Conservation (phyloP, 2,329 filamentous ascomycete species). For the Chaetomiaceae sp. region DNA sequence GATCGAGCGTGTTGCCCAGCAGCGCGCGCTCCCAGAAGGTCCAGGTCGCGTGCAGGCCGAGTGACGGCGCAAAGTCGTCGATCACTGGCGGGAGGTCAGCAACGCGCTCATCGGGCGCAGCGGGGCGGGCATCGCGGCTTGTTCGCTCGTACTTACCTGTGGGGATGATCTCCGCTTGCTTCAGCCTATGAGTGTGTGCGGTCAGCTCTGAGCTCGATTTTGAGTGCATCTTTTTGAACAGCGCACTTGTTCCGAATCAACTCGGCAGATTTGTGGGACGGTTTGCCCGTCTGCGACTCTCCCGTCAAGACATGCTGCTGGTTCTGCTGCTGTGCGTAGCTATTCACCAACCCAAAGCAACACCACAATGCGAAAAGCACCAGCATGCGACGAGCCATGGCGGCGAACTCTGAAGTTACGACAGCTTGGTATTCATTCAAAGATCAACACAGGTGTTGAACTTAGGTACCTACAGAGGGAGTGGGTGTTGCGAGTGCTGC, state of each 20-base stretch:
- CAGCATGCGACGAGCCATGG: background rate
- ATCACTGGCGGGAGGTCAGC: slow-evolving; percentile 50
- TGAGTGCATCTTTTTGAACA: background rate
- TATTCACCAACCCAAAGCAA: background rate
- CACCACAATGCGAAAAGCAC: background rate
- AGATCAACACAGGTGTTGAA: no score
- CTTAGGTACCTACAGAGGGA: no score
- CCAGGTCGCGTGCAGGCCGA: slow-evolving; percentile 45
- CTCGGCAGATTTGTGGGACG: background rate
- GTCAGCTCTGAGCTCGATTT: no score
- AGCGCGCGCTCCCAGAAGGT: slow-evolving; percentile 36
- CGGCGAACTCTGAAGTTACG: no score
- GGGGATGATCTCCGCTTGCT: slow-evolving; percentile 25
- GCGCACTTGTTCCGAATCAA: slow-evolving; percentile 10
- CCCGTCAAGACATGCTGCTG: slow-evolving; percentile 5
- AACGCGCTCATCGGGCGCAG: no score
- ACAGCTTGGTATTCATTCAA: no score
- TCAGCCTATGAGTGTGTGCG: slow-evolving; percentile 11
- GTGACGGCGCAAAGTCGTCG: slow-evolving; percentile 50
- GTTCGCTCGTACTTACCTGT: slow-evolving; percentile 11
- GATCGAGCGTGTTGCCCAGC: slow-evolving; percentile 46
- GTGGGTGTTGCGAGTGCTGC: no score
- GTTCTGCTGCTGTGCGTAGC: background rate
- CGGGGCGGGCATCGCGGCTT: no score
- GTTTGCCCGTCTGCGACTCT: no score